Conservation (phyloP, 768 basidiomycete species). For the Rickenella mellea region DNA sequence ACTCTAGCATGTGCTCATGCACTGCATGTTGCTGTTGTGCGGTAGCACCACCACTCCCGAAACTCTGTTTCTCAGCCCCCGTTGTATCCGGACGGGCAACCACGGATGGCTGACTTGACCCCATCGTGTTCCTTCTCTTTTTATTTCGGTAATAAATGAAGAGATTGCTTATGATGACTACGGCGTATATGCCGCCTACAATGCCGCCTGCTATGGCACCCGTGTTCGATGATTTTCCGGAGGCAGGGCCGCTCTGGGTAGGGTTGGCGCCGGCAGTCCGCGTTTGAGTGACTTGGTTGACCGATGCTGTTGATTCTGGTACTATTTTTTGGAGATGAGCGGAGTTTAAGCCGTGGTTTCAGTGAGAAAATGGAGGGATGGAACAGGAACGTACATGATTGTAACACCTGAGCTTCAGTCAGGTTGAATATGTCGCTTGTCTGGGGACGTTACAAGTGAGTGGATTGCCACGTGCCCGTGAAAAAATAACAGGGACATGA, state of each 20-base stretch:
- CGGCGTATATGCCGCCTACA: constrained; percentile 44
- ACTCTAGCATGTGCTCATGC: too few species aligned
- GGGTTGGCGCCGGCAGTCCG: constrained; percentile 4
- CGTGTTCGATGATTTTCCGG: constrained; percentile 23
- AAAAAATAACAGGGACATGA: too few species aligned
- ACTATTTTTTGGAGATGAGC: constrained; percentile 29
- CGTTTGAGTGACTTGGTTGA: constrained; percentile 7
- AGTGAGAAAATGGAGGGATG: too few species aligned
- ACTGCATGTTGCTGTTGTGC: constrained; percentile 2
- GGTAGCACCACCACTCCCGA: background rate
- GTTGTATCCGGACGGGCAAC: too few species aligned
- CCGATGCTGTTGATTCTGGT: constrained; percentile 14
- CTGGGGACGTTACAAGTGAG: constrained; percentile 47
- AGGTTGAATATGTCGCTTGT: too few species aligned
- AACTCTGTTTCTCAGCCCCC: background rate
- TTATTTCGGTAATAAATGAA: constrained; percentile 17
- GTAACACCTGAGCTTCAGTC: background rate
- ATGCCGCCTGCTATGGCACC: constrained; percentile 63
- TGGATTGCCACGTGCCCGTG: too few species aligned
- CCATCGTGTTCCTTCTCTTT: too few species aligned
- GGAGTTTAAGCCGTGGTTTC: too few species aligned
- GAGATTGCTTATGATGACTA: constrained; percentile 30
- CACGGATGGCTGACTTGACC: too few species aligned
- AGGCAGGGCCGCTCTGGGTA: too few species aligned
- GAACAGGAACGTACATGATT: too few species aligned